Conservation (phyloP, 495 filamentous ascomycete species). For the Hypoxylon intermedium region DNA sequence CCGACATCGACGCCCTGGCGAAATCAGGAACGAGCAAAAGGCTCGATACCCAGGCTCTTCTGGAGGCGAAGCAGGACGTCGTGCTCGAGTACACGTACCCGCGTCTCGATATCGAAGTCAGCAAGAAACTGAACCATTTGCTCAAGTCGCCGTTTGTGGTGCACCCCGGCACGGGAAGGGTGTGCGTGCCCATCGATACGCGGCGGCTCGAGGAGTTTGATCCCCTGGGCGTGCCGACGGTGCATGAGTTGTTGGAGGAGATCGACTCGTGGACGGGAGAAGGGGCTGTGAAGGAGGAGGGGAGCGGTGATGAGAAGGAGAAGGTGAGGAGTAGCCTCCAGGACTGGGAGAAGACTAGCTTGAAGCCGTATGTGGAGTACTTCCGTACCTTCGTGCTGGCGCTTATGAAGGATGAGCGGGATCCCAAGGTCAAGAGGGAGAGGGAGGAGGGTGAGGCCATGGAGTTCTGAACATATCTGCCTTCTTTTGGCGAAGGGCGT, state of each 20-base stretch:
- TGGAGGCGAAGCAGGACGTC: conserved; percentile 92
- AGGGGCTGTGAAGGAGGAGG: conserved; percentile 33
- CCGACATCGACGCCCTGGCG: conserved; percentile 87
- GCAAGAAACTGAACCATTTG: conserved; percentile 96
- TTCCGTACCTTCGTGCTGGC: conserved; percentile 81
- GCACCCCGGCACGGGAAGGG: conserved; percentile 89
- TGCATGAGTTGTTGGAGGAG: conserved; percentile 76
- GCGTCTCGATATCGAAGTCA: conserved; percentile 94
- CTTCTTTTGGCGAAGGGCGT: neutral
- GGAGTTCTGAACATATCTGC: conserved; percentile 60
- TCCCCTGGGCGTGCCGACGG: conserved; percentile 84
- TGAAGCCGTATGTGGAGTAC: conserved; percentile 90
- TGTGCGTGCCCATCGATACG: conserved; percentile 93
- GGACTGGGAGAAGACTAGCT: conserved; percentile 96
- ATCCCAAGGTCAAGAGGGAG: conserved; percentile 75
- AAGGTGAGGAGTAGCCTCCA: conserved; percentile 54
- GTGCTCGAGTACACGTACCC: conserved; percentile 98
- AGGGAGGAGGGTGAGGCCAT: conserved; percentile 57
- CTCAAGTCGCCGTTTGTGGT: conserved; percentile 96
- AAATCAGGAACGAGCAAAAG: conserved; percentile 71
- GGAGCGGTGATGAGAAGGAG: conserved; percentile 42
- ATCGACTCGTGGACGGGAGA: conserved; percentile 72
- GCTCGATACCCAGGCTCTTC: conserved; percentile 68
- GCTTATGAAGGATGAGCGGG: conserved; percentile 82
- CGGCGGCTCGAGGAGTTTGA: conserved; percentile 77